phyloP scores from a whole-genome alignment of 352 stramenopile species.

The Saprolegnia diclina region DNA sequence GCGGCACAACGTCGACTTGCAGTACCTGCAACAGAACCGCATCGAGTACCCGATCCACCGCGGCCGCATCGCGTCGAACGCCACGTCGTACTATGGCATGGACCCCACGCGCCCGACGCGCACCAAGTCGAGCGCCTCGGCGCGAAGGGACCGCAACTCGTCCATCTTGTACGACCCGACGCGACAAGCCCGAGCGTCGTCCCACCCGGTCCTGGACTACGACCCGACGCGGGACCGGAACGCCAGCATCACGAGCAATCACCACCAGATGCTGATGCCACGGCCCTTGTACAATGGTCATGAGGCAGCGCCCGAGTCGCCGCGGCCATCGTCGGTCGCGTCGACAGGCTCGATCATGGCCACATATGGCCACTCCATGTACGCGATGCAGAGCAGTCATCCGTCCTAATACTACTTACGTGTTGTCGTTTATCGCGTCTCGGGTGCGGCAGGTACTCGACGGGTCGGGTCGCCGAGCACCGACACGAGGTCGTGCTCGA shows the following conservation, averaged over 20 bases:
- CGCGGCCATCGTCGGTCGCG: not conserved
- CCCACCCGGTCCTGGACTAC: not conserved
- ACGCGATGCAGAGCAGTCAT: not conserved
- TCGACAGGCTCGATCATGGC: constrained; percentile 4
- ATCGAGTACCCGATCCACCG: not conserved
- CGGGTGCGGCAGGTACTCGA: not conserved
- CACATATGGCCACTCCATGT: not conserved
- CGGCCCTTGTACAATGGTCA: not conserved
- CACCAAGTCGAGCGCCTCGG: not conserved
- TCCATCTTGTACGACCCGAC: not conserved
- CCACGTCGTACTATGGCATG: not conserved
- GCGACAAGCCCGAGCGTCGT: not conserved
- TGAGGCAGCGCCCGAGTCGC: not conserved
- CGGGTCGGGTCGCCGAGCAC: not conserved
- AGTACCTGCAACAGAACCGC: not conserved
- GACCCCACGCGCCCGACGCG: not conserved
- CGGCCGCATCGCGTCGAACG: not conserved
- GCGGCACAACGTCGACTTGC: constrained; percentile 1
- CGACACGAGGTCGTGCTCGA: constrained; percentile 20
- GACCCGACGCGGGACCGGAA: not conserved
- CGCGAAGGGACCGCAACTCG: not conserved
- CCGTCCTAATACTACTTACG: too few relatives aligned
- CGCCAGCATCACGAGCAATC: not conserved
- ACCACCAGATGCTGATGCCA: not conserved
- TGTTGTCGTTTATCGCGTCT: too few relatives aligned